Conservation (phyloP, 176 grass and related monocot species). For the Paspalum vaginatum region DNA sequence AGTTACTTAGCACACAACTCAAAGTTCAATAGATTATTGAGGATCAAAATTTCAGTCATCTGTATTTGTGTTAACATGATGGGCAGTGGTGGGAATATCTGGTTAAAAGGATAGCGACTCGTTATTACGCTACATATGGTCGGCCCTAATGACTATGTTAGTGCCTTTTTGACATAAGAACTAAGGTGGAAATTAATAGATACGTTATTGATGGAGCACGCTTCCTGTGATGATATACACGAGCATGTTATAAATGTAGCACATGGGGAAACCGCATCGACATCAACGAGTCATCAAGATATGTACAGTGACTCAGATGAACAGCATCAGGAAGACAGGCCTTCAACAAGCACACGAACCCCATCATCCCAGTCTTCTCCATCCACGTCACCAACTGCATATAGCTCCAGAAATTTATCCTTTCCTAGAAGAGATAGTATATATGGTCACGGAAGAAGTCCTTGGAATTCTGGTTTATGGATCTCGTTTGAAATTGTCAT, state of each 20-base stretch:
- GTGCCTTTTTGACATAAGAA: conserved; percentile 31
- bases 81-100: conserved; percentile 1
- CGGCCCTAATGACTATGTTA: conserved; percentile 23
- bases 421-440: conserved; percentile 67
- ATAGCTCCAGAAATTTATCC: conserved; percentile 57
- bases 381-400: conserved; percentile 53
- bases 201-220: conserved; percentile 65
- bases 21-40: conserved; percentile 35
- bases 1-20: conserved; percentile 20
- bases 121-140: conserved; percentile 13
- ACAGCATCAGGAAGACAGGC: conserved; percentile 51
- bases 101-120: conserved; percentile 13
- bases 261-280: conserved; percentile 64
- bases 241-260: conserved; percentile 71
- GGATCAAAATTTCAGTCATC: conserved; percentile 16
- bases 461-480: conserved; percentile 92
- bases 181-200: conserved; percentile 32
- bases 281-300: conserved; percentile 62
- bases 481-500: conserved; percentile 84
- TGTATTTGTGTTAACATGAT: conserved; percentile 4
- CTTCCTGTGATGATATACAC: conserved; percentile 49
- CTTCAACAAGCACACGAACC: conserved; percentile 52
- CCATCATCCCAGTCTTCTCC: conserved; percentile 57
- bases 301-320: conserved; percentile 63
- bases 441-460: conserved; percentile 69